Conservation (phyloP, 495 filamentous ascomycete species). For the Amphirosellinia nigrospora region DNA sequence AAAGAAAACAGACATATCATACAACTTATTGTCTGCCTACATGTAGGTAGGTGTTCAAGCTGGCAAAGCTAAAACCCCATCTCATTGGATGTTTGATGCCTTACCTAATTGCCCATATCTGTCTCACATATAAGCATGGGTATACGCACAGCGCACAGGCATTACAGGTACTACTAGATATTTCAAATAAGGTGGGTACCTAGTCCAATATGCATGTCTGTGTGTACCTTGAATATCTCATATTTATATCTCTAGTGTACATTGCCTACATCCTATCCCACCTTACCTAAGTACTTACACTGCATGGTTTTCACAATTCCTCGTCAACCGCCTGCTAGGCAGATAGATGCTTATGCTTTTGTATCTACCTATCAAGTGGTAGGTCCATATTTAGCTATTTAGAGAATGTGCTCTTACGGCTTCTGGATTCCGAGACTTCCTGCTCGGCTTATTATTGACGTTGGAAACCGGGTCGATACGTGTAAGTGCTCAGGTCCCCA, state of each 20-base stretch:
- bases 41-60: too few species aligned
- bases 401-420: too few species aligned
- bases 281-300: too few species aligned
- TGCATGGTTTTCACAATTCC: neutral
- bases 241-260: neutral
- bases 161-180: neutral
- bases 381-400: too few species aligned
- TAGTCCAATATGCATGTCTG: neutral
- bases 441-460: too few species aligned
- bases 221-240: neutral
- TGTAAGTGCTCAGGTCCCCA: too few species aligned
- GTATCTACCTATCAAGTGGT: neutral
- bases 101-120: conserved; percentile 8
- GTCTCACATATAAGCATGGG: neutral
- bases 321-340: neutral
- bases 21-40: neutral
- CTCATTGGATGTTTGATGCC: neutral
- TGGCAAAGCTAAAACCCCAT: neutral
- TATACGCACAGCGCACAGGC: neutral
- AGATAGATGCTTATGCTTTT: neutral
- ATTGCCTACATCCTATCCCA: too few species aligned
- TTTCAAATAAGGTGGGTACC: neutral
- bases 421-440: neutral
- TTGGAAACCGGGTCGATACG: too few species aligned
- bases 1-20: neutral